phyloP scores from a whole-genome alignment of 306 rosid species.

The Gleditsia sinensis region DNA sequence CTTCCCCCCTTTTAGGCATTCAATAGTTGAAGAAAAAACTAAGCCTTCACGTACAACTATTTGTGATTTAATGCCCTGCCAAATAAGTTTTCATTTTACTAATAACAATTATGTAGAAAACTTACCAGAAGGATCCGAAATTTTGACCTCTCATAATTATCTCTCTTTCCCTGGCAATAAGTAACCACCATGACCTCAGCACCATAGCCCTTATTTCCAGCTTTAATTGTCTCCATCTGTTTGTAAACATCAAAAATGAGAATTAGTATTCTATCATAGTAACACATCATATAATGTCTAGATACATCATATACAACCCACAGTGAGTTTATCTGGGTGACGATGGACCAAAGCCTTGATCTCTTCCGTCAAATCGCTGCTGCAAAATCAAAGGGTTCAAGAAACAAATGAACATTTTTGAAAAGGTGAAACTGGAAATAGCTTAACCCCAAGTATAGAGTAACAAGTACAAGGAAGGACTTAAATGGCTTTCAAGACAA shows the following conservation, averaged over 20 bases:
- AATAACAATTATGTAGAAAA: slow-evolving; percentile 26
- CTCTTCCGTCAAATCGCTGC: slow-evolving; percentile 77
- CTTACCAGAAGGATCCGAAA: slow-evolving; percentile 94
- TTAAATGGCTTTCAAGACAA: neutral
- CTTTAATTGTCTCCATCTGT: slow-evolving; percentile 71
- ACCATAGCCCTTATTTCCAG: slow-evolving; percentile 74
- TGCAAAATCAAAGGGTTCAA: slow-evolving; percentile 47
- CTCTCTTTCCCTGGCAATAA: slow-evolving; percentile 59
- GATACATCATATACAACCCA: slow-evolving; percentile 46
- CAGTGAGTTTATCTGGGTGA: slow-evolving; percentile 75
- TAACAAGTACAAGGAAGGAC: slow-evolving; percentile 32
- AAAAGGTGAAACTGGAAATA: slow-evolving; percentile 16
- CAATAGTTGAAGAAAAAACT: neutral
- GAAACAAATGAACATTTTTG: slow-evolving; percentile 19
- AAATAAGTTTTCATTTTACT: neutral
- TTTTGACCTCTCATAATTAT: slow-evolving; percentile 57
- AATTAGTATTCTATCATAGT: slow-evolving; percentile 31
- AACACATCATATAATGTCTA: slow-evolving; percentile 19
- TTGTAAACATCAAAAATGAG: slow-evolving; percentile 29
- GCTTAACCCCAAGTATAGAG: neutral
- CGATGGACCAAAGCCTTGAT: slow-evolving; percentile 78
- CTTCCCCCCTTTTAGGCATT: neutral
- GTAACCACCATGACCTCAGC: slow-evolving; percentile 81
- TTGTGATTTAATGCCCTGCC: slow-evolving; percentile 15
- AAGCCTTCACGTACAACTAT: slow-evolving; percentile 33